Evolutionary conservation across 2,329 filamentous ascomycete species (phyloP).

Genomic region (Neoscytalidium dimidiatum): DNA sequence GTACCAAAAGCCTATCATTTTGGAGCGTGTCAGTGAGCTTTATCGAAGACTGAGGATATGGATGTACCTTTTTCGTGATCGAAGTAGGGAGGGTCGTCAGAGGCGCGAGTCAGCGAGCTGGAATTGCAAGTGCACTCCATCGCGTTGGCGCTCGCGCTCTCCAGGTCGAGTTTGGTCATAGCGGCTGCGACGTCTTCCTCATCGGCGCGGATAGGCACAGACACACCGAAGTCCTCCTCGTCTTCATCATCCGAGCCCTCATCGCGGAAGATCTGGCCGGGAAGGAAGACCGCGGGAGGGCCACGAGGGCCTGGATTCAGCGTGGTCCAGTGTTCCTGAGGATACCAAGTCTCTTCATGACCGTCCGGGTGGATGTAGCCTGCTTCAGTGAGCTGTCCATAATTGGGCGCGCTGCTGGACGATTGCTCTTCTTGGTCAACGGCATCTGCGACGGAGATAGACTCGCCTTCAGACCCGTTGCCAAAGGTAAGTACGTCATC

Average conservation of each 20-base stretch:
- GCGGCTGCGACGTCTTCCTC: background rate
- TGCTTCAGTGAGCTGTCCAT: background rate
- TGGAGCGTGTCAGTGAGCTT: too few relatives aligned
- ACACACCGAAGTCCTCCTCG: too few relatives aligned
- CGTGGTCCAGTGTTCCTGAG: background rate
- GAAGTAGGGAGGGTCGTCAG: background rate
- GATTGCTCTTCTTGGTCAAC: background rate
- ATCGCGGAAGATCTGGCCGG: background rate
- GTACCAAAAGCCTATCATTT: background rate
- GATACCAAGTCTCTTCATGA: background rate
- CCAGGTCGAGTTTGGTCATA: background rate
- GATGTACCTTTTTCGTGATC: background rate
- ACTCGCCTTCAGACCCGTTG: background rate
- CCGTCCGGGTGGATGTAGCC: background rate
- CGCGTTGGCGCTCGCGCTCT: background rate
- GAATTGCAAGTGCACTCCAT: background rate
- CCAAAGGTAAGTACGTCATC: background rate
- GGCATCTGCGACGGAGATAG: background rate
- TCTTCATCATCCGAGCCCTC: too few relatives aligned
- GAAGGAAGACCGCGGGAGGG: background rate
- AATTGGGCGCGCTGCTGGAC: background rate
- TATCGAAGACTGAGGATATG: too few relatives aligned
- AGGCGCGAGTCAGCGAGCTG: background rate
- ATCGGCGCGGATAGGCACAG: too few relatives aligned
- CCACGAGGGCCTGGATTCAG: background rate